These are phyloP conservation scores for Nitzschia sp. DNA, from an alignment of 108 stramenopile genomes.

Conservation along the genomic window DNA sequence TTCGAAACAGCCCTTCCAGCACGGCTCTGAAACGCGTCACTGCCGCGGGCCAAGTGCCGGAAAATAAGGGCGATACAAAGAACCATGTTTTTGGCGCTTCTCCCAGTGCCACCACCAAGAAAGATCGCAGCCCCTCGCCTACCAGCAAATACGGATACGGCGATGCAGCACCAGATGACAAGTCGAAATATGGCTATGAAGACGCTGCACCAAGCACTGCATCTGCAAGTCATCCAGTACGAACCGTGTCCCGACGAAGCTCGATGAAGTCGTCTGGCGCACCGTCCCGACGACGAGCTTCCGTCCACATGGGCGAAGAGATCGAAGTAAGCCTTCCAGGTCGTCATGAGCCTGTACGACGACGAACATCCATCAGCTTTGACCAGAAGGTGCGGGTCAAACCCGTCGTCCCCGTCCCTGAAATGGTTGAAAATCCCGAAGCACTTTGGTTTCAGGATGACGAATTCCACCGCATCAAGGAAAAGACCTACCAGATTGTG, in stretches of 20 bases:
- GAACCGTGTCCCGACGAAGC: constrained; percentile 1
- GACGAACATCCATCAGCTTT: constrained; percentile 28
- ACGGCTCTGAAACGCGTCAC: not conserved
- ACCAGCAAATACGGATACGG: constrained; percentile 13
- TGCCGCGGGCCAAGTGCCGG: not conserved
- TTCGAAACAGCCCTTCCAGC: not conserved
- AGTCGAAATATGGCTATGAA: constrained; percentile 7
- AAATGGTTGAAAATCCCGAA: constrained; percentile 1
- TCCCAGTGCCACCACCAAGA: not conserved
- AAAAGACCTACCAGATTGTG: constrained; percentile 17
- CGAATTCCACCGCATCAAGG: constrained; percentile 22
- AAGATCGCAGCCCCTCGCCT: not conserved
- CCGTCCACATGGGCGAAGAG: constrained; percentile 15
- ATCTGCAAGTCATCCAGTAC: not conserved
- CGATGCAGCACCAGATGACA: constrained; percentile 7
- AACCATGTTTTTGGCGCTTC: no score
- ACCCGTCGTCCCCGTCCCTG: constrained; percentile 4
- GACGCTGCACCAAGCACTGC: not conserved
- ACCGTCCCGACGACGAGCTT: constrained; percentile 18
- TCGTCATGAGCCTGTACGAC: not conserved
- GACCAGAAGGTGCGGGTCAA: constrained; percentile 13
- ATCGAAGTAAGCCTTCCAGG: constrained; percentile 3
- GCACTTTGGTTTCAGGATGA: constrained; percentile 30
- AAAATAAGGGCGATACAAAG: not conserved
- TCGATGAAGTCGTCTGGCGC: constrained; percentile 1